A percentile compares a stretch with the other conserved stretches of the same genome.
Evolutionary conservation across 768 basidiomycete species (phyloP).

Genomic region (Boletellus emodensis): DNA sequence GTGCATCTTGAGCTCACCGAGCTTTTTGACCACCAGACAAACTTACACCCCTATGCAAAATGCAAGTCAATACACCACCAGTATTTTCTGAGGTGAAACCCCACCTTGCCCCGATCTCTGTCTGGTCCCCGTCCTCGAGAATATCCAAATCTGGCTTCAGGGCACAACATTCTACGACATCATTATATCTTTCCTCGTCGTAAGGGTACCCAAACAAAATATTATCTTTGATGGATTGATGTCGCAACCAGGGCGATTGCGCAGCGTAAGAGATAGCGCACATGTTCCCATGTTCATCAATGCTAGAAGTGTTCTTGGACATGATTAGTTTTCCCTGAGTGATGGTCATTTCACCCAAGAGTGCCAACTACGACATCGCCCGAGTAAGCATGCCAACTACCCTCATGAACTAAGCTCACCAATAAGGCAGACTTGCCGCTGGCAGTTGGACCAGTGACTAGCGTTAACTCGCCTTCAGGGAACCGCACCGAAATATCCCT

Average conservation of each 20-base stretch:
- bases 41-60: slow-evolving; percentile 54
- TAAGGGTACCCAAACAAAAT: slow-evolving; percentile 72
- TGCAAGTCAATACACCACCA: neutral
- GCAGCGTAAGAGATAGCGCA: slow-evolving; percentile 68
- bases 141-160: slow-evolving; percentile 76
- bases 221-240: slow-evolving; percentile 75
- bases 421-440: slow-evolving; percentile 49
- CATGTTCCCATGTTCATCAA: slow-evolving; percentile 59
- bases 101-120: slow-evolving; percentile 74
- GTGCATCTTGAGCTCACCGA: slow-evolving; percentile 39
- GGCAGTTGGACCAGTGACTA: slow-evolving; percentile 47
- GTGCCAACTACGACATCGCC: slow-evolving; percentile 24
- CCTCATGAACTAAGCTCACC: slow-evolving; percentile 16
- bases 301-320: slow-evolving; percentile 45
- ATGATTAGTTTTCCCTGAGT: slow-evolving; percentile 35
- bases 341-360: slow-evolving; percentile 39
- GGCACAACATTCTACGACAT: slow-evolving; percentile 82
- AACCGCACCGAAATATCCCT: slow-evolving; percentile 43
- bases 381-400: neutral
- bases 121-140: slow-evolving; percentile 81
- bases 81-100: neutral
- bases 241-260: slow-evolving; percentile 67
- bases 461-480: slow-evolving; percentile 43
- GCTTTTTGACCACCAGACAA: slow-evolving; percentile 83
- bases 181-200: slow-evolving; percentile 69